Evolutionary conservation across 129 eudicot genomes (phyloP).

Genomic region (Rutidosis leptorrhynchoides): DNA sequence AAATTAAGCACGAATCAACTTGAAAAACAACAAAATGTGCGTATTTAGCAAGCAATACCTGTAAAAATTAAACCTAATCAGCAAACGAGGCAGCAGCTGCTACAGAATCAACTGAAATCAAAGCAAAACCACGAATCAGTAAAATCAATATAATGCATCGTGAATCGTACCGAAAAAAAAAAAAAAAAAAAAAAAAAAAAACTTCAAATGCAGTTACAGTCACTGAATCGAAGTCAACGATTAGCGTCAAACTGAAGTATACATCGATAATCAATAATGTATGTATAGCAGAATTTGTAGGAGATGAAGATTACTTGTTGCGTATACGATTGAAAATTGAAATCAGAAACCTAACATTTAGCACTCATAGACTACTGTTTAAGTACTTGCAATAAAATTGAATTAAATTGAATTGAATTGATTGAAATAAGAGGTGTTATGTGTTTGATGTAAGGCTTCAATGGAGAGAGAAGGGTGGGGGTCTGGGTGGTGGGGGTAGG

Average conservation of each 20-base stretch:
- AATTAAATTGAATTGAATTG: neutral
- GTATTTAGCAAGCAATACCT: neutral
- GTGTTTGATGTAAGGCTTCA: slow-evolving; percentile 29
- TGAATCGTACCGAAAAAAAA: slow-evolving; percentile 4
- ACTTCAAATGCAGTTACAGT: slow-evolving; percentile 7
- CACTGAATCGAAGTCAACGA: slow-evolving; percentile 29
- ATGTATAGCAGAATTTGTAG: slow-evolving; percentile 3
- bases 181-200: neutral
- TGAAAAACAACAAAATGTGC: slow-evolving; percentile 14
- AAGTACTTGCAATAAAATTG: neutral
- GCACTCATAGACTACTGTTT: slow-evolving; percentile 30
- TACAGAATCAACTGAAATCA: slow-evolving; percentile 1
- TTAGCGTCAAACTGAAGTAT: slow-evolving; percentile 7
- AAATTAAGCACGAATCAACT: slow-evolving; percentile 17
- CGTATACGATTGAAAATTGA: slow-evolving; percentile 26
- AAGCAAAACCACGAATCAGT: slow-evolving; percentile 8
- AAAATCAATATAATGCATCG: slow-evolving; percentile 7
- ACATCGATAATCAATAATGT: neutral
- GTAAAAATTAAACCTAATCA: neutral
- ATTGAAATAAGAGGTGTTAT: slow-evolving; percentile 9
- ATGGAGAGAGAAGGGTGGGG: slow-evolving; percentile 36
- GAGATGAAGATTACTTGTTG: slow-evolving; percentile 28
- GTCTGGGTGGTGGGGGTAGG: slow-evolving; percentile 4
- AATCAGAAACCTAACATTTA: slow-evolving; percentile 32
- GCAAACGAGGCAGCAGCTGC: slow-evolving; percentile 2